A percentile compares a stretch with the other conserved stretches of the same genome.
Evolutionary conservation across 345 rosid genomes (phyloP).

Genomic region (Corchorus capsularis): DNA sequence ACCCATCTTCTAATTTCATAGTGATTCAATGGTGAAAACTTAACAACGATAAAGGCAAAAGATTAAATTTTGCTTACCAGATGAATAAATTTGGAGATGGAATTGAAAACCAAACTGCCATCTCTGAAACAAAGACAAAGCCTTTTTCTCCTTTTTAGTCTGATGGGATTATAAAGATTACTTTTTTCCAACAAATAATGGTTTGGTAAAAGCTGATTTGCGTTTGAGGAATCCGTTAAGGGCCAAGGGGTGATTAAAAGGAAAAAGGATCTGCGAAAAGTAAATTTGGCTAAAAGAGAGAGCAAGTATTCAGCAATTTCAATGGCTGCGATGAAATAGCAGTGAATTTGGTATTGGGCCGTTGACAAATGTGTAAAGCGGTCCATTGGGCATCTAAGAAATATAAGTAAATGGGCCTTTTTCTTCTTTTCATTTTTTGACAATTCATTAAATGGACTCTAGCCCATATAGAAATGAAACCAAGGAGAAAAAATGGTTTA

Average conservation of each 20-base stretch:
- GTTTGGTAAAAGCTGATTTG: neutral
- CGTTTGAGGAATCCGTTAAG: too few species aligned
- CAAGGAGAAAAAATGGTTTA: too few species aligned
- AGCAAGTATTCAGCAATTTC: neutral
- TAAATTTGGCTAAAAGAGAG: too few species aligned
- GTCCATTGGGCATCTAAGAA: neutral
- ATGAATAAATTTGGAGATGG: constrained; percentile 9
- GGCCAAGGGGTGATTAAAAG: too few species aligned
- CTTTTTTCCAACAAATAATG: too few species aligned
- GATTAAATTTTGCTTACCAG: constrained; percentile 21
- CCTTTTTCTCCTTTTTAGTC: neutral
- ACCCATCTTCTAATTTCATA: constrained; percentile 39
- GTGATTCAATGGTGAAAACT: neutral
- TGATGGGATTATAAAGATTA: too few species aligned
- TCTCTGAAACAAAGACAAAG: neutral
- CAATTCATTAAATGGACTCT: neutral
- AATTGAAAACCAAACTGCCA: neutral
- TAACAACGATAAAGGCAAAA: neutral
- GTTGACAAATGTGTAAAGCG: neutral
- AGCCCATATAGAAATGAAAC: neutral
- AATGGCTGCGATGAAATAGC: neutral
- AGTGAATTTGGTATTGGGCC: neutral
- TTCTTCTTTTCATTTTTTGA: neutral
- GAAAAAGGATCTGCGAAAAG: too few species aligned
- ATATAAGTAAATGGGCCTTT: neutral